Evolutionary conservation across 1,284 basidiomycete genomes (phyloP).

Genomic region (Cutaneotrichosporon mucoides): DNA sequence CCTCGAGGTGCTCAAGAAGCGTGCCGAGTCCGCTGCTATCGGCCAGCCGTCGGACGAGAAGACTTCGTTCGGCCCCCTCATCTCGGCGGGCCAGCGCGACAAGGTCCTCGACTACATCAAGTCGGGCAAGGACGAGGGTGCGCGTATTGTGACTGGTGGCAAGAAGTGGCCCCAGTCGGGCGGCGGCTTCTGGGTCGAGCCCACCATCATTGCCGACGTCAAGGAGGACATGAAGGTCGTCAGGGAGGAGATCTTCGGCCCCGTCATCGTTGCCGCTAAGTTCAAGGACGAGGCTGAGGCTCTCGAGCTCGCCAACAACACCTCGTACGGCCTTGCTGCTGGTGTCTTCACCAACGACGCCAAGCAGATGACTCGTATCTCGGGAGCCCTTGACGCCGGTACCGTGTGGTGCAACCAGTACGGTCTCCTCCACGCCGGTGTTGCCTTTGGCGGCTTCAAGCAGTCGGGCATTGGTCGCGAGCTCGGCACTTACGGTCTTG

Average conservation of each 20-base stretch:
- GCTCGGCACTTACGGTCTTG: constrained; percentile 78
- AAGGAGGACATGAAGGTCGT: constrained; percentile 36
- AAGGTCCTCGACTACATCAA: constrained; percentile 87
- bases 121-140: constrained; percentile 76
- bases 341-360: constrained; percentile 83
- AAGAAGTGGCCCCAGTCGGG: constrained; percentile 45
- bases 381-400: constrained; percentile 74
- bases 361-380: constrained; percentile 78
- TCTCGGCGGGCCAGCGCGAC: constrained; percentile 80
- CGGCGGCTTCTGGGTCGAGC: constrained; percentile 47
- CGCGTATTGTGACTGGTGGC: constrained; percentile 75
- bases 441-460: constrained; percentile 95
- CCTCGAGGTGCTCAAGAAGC: constrained; percentile 61
- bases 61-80: constrained; percentile 72
- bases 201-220: constrained; percentile 47
- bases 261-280: constrained; percentile 48
- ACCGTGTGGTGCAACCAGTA: constrained; percentile 83
- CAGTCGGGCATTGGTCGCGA: constrained; percentile 76
- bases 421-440: constrained; percentile 70
- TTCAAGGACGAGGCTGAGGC: constrained; percentile 49
- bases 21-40: constrained; percentile 65
- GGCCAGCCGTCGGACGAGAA: constrained; percentile 68
- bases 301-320: constrained; percentile 73
- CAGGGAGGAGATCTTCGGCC: constrained; percentile 52
- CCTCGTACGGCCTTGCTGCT: constrained; percentile 78